These are phyloP conservation scores for Paraphaeosphaeria sporulosa DNA, from an alignment of 2,329 filamentous ascomycete species.

Conservation along the genomic window DNA sequence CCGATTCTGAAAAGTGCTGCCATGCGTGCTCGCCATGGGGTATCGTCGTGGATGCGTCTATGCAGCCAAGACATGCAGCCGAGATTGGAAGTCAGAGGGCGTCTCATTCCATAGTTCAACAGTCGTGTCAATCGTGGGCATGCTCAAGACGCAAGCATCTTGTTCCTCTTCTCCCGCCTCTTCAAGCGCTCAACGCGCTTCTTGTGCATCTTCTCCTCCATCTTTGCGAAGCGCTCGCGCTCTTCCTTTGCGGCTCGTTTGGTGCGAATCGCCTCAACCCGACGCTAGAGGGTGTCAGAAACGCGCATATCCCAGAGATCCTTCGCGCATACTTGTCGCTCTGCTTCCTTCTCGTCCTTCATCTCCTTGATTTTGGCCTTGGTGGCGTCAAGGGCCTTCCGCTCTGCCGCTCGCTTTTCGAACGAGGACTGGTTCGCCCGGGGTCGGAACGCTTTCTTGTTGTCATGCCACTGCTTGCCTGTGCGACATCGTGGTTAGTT, in stretches of 20 bases:
- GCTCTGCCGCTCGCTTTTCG: constrained; percentile 75
- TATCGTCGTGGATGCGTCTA: neutral
- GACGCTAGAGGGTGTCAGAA: constrained; percentile 62
- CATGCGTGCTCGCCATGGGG: neutral
- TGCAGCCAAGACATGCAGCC: neutral
- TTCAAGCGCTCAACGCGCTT: constrained; percentile 93
- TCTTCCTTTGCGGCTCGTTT: constrained; percentile 90
- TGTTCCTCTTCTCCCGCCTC: constrained; percentile 96
- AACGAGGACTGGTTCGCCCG: constrained; percentile 79
- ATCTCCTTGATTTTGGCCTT: constrained; percentile 96
- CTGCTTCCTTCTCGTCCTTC: constrained; percentile 91
- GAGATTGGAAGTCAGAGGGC: neutral
- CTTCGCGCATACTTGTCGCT: constrained; percentile 71
- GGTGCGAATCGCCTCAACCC: constrained; percentile 81
- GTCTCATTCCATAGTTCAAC: neutral
- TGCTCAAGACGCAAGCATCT: constrained; percentile 65
- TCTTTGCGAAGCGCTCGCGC: constrained; percentile 88
- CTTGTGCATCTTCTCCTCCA: constrained; percentile 97
- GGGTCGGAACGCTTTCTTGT: constrained; percentile 86
- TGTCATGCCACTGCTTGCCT: constrained; percentile 95
- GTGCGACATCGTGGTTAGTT: constrained; percentile 26
- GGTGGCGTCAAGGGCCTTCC: constrained; percentile 74
- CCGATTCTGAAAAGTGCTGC: neutral
- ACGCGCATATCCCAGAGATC: neutral
- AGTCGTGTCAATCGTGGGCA: neutral